Evolutionary conservation across 148 eudicot genomes (phyloP).

Genomic region (Persicaria maculosa): DNA sequence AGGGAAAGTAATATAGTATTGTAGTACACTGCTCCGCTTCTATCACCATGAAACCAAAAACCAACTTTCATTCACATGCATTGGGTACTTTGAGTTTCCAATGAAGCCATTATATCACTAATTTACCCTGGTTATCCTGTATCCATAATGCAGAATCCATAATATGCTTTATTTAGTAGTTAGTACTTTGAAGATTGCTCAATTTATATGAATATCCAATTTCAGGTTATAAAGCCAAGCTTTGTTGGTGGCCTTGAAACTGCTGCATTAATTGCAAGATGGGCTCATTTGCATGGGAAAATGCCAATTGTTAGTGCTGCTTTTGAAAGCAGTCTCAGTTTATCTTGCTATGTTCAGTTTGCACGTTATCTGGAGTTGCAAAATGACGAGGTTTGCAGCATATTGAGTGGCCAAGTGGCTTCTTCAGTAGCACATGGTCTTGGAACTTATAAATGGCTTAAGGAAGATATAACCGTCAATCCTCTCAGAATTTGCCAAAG

Average conservation of each 20-base stretch:
- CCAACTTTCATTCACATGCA: background rate
- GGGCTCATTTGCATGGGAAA: conserved; percentile 90
- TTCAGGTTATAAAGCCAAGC: conserved; percentile 90
- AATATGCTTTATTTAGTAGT: background rate
- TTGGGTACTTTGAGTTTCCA: background rate
- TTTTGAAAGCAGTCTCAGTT: conserved; percentile 74
- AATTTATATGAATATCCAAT: background rate
- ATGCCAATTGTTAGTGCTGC: conserved; percentile 80
- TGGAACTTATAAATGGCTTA: conserved; percentile 92
- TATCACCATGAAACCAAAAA: background rate
- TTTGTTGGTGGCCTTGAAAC: conserved; percentile 93
- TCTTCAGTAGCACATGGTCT: conserved; percentile 68
- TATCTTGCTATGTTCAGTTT: conserved; percentile 76
- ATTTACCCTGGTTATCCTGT: background rate
- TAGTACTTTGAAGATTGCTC: background rate
- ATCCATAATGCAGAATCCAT: background rate
- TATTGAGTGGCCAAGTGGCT: conserved; percentile 29
- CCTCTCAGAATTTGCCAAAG: conserved; percentile 39
- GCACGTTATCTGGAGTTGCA: conserved; percentile 72
- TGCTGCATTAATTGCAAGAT: conserved; percentile 70
- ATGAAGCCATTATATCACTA: background rate
- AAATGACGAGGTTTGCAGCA: conserved; percentile 33
- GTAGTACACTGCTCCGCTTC: background rate
- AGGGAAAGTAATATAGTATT: background rate
- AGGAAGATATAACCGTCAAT: conserved; percentile 49